These are phyloP conservation scores for Cichorium intybus DNA, from an alignment of 140 eudicot genomes.

Conservation along the genomic window DNA sequence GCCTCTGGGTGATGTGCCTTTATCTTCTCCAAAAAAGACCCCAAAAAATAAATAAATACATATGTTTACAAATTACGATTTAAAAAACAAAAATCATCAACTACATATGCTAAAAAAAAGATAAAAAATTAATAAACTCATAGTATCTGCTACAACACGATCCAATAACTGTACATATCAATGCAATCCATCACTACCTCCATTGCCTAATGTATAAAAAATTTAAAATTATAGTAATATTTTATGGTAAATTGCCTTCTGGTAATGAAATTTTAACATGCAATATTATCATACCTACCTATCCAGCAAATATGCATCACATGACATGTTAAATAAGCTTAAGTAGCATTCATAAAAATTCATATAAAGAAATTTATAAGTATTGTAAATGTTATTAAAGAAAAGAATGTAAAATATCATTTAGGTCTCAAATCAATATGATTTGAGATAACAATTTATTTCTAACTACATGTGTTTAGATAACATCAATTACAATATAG, in stretches of 20 bases:
- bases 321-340: slow-evolving; percentile 11
- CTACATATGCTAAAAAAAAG: neutral
- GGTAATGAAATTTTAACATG: slow-evolving; percentile 14
- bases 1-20: slow-evolving; percentile 75
- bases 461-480: slow-evolving; percentile 95
- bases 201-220: slow-evolving; percentile 58
- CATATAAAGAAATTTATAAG: neutral
- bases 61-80: too few relatives aligned
- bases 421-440: too few relatives aligned
- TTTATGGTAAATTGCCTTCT: neutral
- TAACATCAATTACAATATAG: slow-evolving; percentile 41
- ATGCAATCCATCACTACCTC: slow-evolving; percentile 97
- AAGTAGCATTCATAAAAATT: neutral
- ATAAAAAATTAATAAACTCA: slow-evolving; percentile 38
- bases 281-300: too few relatives aligned
- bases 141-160: slow-evolving; percentile 93
- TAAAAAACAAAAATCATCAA: too few relatives aligned
- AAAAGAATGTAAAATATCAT: neutral
- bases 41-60: slow-evolving; percentile 25
- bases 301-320: slow-evolving; percentile 91
- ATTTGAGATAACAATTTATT: too few relatives aligned
- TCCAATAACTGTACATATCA: slow-evolving; percentile 95
- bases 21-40: slow-evolving; percentile 75
- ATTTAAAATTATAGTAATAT: neutral
- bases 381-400: too few relatives aligned